Conservation (phyloP, 2,329 filamentous ascomycete genomes). For the Ceratocystis ficicola region DNA sequence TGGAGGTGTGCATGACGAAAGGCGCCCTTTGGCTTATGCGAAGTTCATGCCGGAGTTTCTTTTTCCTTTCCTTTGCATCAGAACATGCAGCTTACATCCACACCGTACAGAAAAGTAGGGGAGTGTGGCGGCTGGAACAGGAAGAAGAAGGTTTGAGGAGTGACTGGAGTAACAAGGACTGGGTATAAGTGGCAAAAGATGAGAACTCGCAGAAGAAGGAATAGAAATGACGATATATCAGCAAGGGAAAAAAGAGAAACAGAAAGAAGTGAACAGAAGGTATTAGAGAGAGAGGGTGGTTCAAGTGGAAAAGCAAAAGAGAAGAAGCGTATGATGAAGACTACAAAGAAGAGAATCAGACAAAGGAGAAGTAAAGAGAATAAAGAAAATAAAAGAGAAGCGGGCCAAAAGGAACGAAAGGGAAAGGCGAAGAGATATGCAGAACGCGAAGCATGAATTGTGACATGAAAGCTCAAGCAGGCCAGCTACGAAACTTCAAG, state of each 20-base stretch:
- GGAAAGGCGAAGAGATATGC: neutral
- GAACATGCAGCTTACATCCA: neutral
- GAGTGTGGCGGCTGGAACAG: neutral
- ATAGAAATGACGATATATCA: no score
- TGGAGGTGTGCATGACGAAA: slow-evolving; percentile 1
- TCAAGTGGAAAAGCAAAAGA: neutral
- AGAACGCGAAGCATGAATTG: no score
- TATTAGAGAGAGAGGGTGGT: slow-evolving; percentile 1
- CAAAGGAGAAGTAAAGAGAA: slow-evolving; percentile 13
- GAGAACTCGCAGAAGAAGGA: no score
- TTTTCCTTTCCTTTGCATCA: neutral
- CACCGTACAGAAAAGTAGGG: neutral
- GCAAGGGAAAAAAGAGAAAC: neutral
- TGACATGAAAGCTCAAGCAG: neutral
- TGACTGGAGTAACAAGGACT: neutral
- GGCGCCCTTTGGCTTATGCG: neutral
- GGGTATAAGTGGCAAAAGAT: slow-evolving; percentile 5
- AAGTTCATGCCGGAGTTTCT: neutral
- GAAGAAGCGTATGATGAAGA: neutral
- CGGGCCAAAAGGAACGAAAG: neutral
- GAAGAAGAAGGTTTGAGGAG: neutral
- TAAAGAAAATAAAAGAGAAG: neutral
- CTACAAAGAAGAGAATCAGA: neutral
- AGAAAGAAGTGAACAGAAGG: slow-evolving; percentile 7
- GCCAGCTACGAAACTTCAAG: neutral